Evolutionary conservation across 768 basidiomycete species (phyloP).

Genomic region (Hygrophorus pudorinus): DNA sequence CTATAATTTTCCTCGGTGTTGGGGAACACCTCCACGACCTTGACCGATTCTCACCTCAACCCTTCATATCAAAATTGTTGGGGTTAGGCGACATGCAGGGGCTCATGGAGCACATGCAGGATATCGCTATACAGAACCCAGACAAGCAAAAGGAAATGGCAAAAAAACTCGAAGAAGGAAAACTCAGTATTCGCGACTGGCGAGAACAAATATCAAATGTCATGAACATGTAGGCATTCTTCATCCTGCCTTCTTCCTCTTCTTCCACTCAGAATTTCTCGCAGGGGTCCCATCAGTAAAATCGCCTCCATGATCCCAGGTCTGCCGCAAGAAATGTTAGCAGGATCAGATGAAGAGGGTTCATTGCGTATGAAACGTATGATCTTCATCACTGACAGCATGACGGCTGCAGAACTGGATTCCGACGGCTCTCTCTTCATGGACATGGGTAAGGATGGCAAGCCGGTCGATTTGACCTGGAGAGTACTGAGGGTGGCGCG

Average conservation of each 20-base stretch:
- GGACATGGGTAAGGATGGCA: conserved; percentile 73
- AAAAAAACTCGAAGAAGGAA: conserved; percentile 95
- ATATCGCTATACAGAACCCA: conserved; percentile 84
- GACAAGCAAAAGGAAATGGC: conserved; percentile 98
- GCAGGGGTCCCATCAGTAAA: conserved; percentile 96
- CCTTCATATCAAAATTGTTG: conserved; percentile 93
- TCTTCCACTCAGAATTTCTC: conserved; percentile 9
- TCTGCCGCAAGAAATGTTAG: conserved; percentile 81
- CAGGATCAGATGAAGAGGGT: conserved; percentile 92
- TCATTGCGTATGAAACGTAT: conserved; percentile 88
- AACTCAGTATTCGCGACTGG: conserved; percentile 95
- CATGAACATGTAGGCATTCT: conserved; percentile 82
- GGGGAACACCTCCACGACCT: conserved; percentile 98
- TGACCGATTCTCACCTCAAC: conserved; percentile 90
- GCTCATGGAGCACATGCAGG: conserved; percentile 98
- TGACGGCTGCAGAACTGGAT: conserved; percentile 89
- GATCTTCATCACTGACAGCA: conserved; percentile 98
- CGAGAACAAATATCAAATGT: conserved; percentile 94
- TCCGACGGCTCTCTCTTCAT: conserved; percentile 91
- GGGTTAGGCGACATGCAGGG: conserved; percentile 97
- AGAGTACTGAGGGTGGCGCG: conserved; percentile 83
- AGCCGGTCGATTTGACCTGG: conserved; percentile 81
- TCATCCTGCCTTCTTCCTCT: conserved; percentile 1
- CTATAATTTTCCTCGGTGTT: conserved; percentile 96
- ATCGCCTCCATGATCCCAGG: conserved; percentile 99